Evolutionary conservation across 2,329 filamentous ascomycete genomes (phyloP), one percentile per base, ranked within the genome.

Genomic region (Aaosphaeria arxii): DNA sequence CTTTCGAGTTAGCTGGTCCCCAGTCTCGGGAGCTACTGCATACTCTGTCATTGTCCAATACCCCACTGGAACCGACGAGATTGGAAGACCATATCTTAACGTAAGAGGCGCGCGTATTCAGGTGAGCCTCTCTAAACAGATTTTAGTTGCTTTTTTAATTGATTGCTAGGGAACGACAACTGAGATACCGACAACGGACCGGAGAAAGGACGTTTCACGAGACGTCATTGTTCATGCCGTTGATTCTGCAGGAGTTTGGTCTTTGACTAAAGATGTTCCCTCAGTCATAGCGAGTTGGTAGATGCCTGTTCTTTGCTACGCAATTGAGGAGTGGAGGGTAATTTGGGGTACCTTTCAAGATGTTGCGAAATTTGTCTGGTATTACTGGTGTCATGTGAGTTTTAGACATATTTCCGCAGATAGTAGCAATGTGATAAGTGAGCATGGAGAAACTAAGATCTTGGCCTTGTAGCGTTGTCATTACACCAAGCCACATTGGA

Each of bases 11-110:
- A 49, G 28, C 28, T 51, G 49, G 49, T 30, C 40, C n/a, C 28
- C 46, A 17, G 47, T 52, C 1, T 24, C 50, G 11, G 42, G 30
- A 24, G 44, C 47, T 6, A 41, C 32, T 24, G 50, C 47, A n/a
- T 52, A 52, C 30, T 52, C 50, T 6, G 47, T 47, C 4, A 52
- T 52, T 30, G 50, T 52, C 7, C 17, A 47, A 42, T 52, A 52
- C 5, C 50, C 47, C 6, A 50, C 43, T 13, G 50, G 47, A 2
- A 52, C 40, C 4, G 50, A 52, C 31, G 50, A 52, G 6, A 28
- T 52, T 35, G 47, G 47, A 2, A 41, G 29, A 2, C 47, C 50
- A 4, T 52, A 44, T 38, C 32, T 28, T 28, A 52, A 50, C 29
- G 47, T 52, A 9, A 31, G 50, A 43, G 50, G 50, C 29, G 44